Evolutionary conservation across 1,284 basidiomycete genomes (phyloP).

Genomic region (Phellopilus nigrolimitatus): DNA sequence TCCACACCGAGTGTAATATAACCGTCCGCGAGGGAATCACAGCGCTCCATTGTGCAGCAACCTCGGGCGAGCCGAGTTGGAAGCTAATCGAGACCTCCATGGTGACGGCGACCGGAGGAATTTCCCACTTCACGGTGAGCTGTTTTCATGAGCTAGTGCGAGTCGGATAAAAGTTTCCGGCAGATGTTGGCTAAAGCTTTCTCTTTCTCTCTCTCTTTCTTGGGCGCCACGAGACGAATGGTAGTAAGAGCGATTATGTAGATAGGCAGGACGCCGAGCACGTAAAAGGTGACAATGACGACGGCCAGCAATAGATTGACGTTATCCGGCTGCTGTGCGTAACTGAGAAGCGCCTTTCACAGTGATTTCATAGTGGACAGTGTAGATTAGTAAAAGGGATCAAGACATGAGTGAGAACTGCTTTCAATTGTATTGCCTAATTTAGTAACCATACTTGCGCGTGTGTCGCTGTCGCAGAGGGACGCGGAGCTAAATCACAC

Average conservation of each 20-base stretch:
- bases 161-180: no score
- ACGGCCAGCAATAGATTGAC: constrained; percentile 2
- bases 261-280: constrained; percentile 14
- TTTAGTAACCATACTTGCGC: not conserved
- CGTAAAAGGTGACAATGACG: not conserved
- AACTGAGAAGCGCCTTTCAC: not conserved
- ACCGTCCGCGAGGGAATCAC: constrained; percentile 10
- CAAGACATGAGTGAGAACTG: not conserved
- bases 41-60: constrained; percentile 17
- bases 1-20: constrained; percentile 15
- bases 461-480: no score
- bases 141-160: not conserved
- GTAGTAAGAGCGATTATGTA: constrained; percentile 6
- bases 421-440: not conserved
- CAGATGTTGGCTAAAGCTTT: no score
- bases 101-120: constrained; percentile 13
- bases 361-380: not conserved
- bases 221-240: not conserved
- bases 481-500: no score
- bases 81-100: constrained; percentile 20
- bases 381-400: not conserved
- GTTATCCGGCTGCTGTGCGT: not conserved
- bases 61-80: constrained; percentile 15
- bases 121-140: not conserved
- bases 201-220: no score